phyloP scores from a whole-genome alignment of 768 basidiomycete genomes.

The Tricholoma terreum region DNA sequence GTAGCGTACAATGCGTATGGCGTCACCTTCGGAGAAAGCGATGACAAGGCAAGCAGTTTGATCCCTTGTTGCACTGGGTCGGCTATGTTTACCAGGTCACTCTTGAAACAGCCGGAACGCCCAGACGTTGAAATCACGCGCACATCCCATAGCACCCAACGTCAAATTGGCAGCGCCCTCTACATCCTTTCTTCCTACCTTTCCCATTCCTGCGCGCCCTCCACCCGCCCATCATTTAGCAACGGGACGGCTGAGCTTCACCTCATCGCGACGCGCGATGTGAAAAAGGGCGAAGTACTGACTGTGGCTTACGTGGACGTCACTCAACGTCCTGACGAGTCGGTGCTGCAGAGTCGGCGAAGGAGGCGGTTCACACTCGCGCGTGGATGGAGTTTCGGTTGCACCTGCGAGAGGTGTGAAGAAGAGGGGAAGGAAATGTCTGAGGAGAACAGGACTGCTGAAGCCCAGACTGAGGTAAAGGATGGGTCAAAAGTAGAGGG shows the following conservation, averaged over 20 bases:
- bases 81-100: neutral
- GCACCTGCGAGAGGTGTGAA: slow-evolving; percentile 62
- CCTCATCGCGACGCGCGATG: slow-evolving; percentile 60
- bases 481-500: slow-evolving; percentile 53
- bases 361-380: slow-evolving; percentile 71
- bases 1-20: slow-evolving; percentile 79
- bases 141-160: slow-evolving; percentile 71
- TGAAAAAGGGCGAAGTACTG: slow-evolving; percentile 75
- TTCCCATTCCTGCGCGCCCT: slow-evolving; percentile 72
- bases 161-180: slow-evolving; percentile 73
- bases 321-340: slow-evolving; percentile 51
- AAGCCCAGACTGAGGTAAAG: slow-evolving; percentile 29
- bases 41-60: slow-evolving; percentile 55
- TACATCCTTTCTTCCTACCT: slow-evolving; percentile 79
- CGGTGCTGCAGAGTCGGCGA: slow-evolving; percentile 50
- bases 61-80: neutral
- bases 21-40: slow-evolving; percentile 64
- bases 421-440: slow-evolving; percentile 46
- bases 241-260: slow-evolving; percentile 66
- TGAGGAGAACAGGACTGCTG: slow-evolving; percentile 29
- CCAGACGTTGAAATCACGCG: slow-evolving; percentile 65
- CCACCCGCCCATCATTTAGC: slow-evolving; percentile 60
- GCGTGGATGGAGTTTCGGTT: slow-evolving; percentile 81
- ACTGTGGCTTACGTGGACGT: slow-evolving; percentile 77
- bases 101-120: slow-evolving; percentile 43